Evolutionary conservation across 1,139 yeast species (phyloP), one percentile per base, ranked within the genome.

Genomic region (Diutina scorzettiae): DNA sequence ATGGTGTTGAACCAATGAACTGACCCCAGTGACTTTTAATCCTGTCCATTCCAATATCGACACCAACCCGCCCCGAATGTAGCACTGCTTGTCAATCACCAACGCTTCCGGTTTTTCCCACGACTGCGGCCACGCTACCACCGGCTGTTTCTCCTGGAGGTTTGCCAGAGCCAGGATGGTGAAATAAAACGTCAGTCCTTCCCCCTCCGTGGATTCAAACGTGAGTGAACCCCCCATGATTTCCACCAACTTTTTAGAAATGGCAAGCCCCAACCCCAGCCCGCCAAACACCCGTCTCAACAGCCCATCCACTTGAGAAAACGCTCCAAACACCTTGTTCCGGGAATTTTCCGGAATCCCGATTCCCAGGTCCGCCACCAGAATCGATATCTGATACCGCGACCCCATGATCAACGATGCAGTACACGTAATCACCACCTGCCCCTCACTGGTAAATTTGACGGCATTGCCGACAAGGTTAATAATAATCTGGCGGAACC

Each of bases 221-320:
- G 70, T 62, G 29, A 76, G 60, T 6, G 59, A 59, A 1, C 81
- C 81, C 29, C 77, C 78, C 81, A 76, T 76, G 29, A 74, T 53
- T 44, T 74, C 78, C 1, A 76, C 73, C 27, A 76, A 59, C 52
- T 72, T 73, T 51, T 74, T 75, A 16, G 78, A 72, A 42, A 76
- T 76, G 0, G 81, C 76, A 39, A 76, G 57, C 1, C 82, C 81
- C 17, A 76, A 58, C 0, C 82, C 82, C 0, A 80, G 65, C 2
- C 82, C 82, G 11, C 81, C 81, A 56, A 65, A 72, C 3, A 62
- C 71, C 46, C 82, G 59, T 47, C 74, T 62, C 1, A 78, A 66
- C 2, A 79, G 73, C 0, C 78, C 78, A 53, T 76, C 81, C 17
- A 73, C 79, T 54, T 76, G 81, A 31, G 76, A 71, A 50, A 76